phyloP scores from a whole-genome alignment of 164 flowering plant genomes.

The Liriodendron chinense region DNA sequence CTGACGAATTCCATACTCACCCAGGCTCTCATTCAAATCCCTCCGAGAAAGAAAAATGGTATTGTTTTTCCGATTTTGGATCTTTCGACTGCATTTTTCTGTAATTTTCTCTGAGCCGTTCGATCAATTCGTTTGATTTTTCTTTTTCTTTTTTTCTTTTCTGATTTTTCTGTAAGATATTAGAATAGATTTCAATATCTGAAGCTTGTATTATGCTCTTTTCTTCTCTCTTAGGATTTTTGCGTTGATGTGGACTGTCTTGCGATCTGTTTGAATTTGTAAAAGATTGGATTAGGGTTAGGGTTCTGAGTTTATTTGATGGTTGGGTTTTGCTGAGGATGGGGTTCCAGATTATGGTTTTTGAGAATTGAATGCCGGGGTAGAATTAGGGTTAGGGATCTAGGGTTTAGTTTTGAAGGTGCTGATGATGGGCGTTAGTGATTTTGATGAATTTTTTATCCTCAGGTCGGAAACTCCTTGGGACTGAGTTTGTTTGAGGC shows the following conservation, averaged over 20 bases:
- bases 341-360: too few relatives aligned
- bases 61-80: too few relatives aligned
- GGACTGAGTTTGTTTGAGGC: too few relatives aligned
- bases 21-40: neutral
- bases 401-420: too few relatives aligned
- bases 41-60: neutral
- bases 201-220: neutral
- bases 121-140: too few relatives aligned
- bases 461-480: too few relatives aligned
- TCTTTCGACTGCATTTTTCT: too few relatives aligned
- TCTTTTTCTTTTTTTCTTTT: too few relatives aligned
- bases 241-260: neutral
- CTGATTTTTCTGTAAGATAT: too few relatives aligned
- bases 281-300: neutral
- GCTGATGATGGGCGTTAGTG: too few relatives aligned
- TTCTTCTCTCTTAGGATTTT: neutral
- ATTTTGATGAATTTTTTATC: too few relatives aligned
- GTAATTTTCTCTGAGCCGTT: too few relatives aligned
- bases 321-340: neutral
- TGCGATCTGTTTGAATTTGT: neutral
- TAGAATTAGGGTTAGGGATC: neutral
- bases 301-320: neutral
- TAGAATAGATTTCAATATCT: neutral
- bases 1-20: neutral
- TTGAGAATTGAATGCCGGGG: neutral